Base-by-base conservation (phyloP, 148 eudicot species). In the Polygonum aviculare region DNA sequence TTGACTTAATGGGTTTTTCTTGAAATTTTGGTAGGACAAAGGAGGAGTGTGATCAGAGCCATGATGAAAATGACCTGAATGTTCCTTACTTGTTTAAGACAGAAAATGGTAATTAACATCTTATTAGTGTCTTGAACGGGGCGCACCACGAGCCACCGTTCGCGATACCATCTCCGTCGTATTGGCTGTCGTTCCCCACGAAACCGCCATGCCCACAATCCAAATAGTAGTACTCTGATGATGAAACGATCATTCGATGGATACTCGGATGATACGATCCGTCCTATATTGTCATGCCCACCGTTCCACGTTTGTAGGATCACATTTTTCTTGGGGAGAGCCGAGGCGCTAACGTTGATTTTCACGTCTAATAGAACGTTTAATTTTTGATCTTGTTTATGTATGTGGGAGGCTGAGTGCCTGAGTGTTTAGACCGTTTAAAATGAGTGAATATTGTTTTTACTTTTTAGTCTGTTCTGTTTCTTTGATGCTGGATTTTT, bases 121-220 rank as follows among this genome's bases (percentile, higher is more conserved):
- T 8, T 22, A 31, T 16, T 52, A 70, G 51, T 41, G 93, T 22
- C 33, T 57, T 19, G 21, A 92, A 95, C 0, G 98, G 98, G 7
- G 81, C 89, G 48, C 98, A 95, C 98, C 98, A 92, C 22, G 98
- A 95, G 12, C 97, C 98, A 0, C 97, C 96, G 26, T 86, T 62
- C 5, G 86, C 84, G 45, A 90, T 90, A 0, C 89, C 91, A 33
- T 84, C 84, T 79, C 76, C 79, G 76, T 87, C 76, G 76, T 89
- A 90, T 33, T 39, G 49, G 75, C 94, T 95, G 57, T 90, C 79
- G 44, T 95, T 95, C 39, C 98, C 96, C 4, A 87, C 75, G 21
- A 87, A 95, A 39, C 72, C 85, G 1, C 98, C 98, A 35, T 95
- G 98, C n/a, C 98, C 98, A 16, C 98, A 95, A 55, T 95, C 97